A percentile compares a stretch with the other conserved stretches of the same genome.
Conservation (phyloP, 73 alveolate genomes). For the Symbiodinium natans region DNA sequence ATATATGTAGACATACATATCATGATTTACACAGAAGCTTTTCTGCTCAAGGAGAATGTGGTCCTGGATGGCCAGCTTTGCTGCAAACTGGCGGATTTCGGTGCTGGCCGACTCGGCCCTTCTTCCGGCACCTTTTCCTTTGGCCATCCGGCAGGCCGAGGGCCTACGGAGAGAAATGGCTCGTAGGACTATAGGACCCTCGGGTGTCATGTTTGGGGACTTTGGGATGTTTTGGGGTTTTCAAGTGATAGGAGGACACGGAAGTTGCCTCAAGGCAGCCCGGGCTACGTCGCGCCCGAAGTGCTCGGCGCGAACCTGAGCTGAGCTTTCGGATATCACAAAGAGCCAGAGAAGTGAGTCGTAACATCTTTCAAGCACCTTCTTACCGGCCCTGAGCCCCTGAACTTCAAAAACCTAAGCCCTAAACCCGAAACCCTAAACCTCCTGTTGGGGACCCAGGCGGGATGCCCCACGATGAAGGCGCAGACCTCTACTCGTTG, state of each 20-base stretch:
- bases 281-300: slow-evolving; percentile 76
- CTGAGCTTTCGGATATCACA: no score
- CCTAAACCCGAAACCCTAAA: neutral
- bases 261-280: neutral
- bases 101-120: slow-evolving; percentile 59
- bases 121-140: slow-evolving; percentile 71
- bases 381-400: no score
- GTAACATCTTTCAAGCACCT: no score
- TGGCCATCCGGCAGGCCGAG: slow-evolving; percentile 66
- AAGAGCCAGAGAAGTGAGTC: no score
- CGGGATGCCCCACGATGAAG: neutral
- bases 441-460: no score
- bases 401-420: neutral
- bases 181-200: no score
- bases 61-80: slow-evolving; percentile 28
- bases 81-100: slow-evolving; percentile 74
- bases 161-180: no score
- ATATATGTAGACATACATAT: no score
- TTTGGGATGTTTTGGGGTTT: neutral
- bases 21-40: no score
- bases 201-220: no score
- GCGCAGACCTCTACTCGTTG: slow-evolving; percentile 66
- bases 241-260: neutral
- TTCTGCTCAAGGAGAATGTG: slow-evolving; percentile 28
- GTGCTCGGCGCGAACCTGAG: neutral